A percentile compares a stretch with the other conserved stretches of the same genome.
Evolutionary conservation across 768 basidiomycete genomes (phyloP).

Genomic region (Lactarius evosmus): DNA sequence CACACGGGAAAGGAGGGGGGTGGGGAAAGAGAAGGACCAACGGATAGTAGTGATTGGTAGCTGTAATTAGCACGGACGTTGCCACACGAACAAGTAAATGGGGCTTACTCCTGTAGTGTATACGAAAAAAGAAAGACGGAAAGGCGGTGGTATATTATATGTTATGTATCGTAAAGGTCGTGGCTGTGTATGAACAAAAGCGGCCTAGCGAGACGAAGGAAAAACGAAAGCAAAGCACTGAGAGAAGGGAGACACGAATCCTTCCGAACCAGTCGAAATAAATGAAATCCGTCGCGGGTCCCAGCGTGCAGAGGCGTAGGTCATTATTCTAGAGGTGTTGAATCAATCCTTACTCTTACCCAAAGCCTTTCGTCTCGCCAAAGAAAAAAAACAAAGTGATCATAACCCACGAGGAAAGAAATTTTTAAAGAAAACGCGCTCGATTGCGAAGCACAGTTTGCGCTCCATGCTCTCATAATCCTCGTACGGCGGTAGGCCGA

Average conservation of each 20-base stretch:
- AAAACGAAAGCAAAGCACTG: background rate
- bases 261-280: too few relatives aligned
- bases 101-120: background rate
- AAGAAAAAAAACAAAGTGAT: background rate
- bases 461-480: slow-evolving; percentile 84
- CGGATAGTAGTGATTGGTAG: too few relatives aligned
- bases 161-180: background rate
- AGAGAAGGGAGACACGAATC: background rate
- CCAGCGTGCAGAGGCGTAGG: background rate
- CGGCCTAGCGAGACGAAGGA: too few relatives aligned
- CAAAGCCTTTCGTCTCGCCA: slow-evolving; percentile 79
- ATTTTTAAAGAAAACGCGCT: slow-evolving; percentile 45
- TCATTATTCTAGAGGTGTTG: background rate
- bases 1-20: too few relatives aligned
- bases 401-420: background rate
- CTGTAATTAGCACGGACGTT: too few relatives aligned
- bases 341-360: slow-evolving; percentile 35
- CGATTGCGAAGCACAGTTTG: slow-evolving; percentile 80
- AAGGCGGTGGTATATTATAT: background rate
- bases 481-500: slow-evolving; percentile 87
- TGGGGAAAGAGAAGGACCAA: too few relatives aligned
- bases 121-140: background rate
- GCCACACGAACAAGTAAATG: too few relatives aligned
- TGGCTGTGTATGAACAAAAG: too few relatives aligned
- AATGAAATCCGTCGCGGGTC: background rate